Percentiles rank a stretch among this genome's conserved stretches.
These are phyloP conservation scores for Acidiella bohemica DNA, from an alignment of 495 filamentous ascomycete species.

Conservation along the genomic window DNA sequence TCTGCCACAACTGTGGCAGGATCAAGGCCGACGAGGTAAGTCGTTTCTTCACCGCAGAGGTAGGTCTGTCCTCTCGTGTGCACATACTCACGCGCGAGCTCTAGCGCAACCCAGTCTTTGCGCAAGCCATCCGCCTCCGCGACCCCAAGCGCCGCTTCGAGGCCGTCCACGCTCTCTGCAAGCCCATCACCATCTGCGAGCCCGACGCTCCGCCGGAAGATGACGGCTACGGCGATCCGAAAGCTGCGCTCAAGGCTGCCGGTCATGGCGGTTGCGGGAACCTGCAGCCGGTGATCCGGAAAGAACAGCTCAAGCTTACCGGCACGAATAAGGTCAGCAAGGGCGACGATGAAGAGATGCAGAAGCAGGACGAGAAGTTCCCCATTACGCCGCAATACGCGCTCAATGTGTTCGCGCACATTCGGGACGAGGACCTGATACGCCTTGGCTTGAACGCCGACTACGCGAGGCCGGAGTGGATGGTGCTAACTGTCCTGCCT, in stretches of 20 bases:
- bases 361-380: slow-evolving; percentile 62
- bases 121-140: slow-evolving; percentile 63
- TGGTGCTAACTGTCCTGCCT: slow-evolving; percentile 88
- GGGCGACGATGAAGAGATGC: slow-evolving; percentile 49
- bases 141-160: slow-evolving; percentile 92
- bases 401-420: slow-evolving; percentile 70
- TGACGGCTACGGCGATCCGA: slow-evolving; percentile 39
- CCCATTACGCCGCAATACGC: slow-evolving; percentile 71
- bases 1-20: slow-evolving; percentile 97
- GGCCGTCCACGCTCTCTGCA: slow-evolving; percentile 74
- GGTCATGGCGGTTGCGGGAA: slow-evolving; percentile 89
- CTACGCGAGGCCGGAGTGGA: slow-evolving; percentile 94
- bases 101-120: slow-evolving; percentile 72
- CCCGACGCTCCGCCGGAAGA: slow-evolving; percentile 51
- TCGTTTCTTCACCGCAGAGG: slow-evolving; percentile 34
- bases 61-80: slow-evolving; percentile 24
- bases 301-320: slow-evolving; percentile 68
- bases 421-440: slow-evolving; percentile 61
- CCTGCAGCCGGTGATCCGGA: slow-evolving; percentile 69
- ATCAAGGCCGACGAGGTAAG: slow-evolving; percentile 90
- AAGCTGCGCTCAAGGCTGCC: slow-evolving; percentile 33
- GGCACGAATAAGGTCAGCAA: slow-evolving; percentile 71
- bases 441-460: slow-evolving; percentile 84
- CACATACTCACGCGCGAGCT: too few relatives aligned
- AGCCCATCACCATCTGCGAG: slow-evolving; percentile 71